Base-by-base conservation (phyloP, 352 stramenopile species). In the Phytophthora vignae region DNA sequence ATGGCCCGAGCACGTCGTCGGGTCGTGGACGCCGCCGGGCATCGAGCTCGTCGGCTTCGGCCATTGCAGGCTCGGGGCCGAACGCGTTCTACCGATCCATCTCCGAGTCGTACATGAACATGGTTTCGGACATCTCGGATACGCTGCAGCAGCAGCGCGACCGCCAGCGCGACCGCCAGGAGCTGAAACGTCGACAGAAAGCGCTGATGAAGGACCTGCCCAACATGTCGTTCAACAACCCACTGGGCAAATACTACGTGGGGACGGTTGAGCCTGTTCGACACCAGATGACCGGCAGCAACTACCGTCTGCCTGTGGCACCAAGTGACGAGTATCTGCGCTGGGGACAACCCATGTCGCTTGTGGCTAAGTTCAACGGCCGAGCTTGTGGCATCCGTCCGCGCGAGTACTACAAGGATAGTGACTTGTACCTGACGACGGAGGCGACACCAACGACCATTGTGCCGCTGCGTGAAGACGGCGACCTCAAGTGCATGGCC, bases 341-440 rank as follows among this genome's bases (percentile, higher is more conserved):
- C 1, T 94, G 84, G 83, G 86, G 86, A 12, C 73, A 85, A 46
- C 86, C 86, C 2, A 89, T 92, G 77, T 77, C 78, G 2, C 62
- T 94, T 17, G 64, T 92, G 8, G 77, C 86, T 15, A 78, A 78
- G 25, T 90, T 83, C 66, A 91, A 90, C 38, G 61, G 76, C 19
- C 78, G 78, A 25, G 64, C 80, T 22, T 92, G 84, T 52, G 87
- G 82, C 19, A 88, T 94, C 61, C 76, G 77, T 21, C 82, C 87
- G 22, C 83, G 87, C 10, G 82, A 92, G 69, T 92, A 94, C 67
- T 92, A 94, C 78, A 90, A 90, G 58, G 87, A 92, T 71, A 85
- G 80, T 33, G 80, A 91, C 65, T 61, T 90, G 48, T 94, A 94
- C 64, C 77, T 94, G 72, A 92, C 78, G 36, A 91, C 86, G 0